A percentile compares a stretch with the other conserved stretches of the same genome.
phyloP scores from a whole-genome alignment of 2,329 filamentous ascomycete genomes.

The Knufia petricola region DNA sequence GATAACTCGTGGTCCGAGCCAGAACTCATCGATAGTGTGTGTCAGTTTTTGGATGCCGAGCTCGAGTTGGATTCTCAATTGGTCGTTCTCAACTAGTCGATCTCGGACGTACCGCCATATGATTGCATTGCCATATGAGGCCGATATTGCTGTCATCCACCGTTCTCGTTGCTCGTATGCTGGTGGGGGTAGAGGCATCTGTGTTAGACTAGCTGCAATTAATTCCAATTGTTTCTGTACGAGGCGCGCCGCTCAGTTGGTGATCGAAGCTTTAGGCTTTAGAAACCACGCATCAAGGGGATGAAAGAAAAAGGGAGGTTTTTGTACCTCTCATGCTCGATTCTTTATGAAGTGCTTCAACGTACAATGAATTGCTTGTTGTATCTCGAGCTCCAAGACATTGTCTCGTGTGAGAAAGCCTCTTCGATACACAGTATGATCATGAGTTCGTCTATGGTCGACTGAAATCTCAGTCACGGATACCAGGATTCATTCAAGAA shows the following conservation, averaged over 20 bases:
- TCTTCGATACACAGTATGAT: no score
- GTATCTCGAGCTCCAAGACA: no score
- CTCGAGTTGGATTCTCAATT: not conserved
- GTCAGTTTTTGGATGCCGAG: not conserved
- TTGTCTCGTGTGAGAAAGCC: no score
- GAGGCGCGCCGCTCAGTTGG: no score
- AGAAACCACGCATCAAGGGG: no score
- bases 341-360: not conserved
- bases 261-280: no score
- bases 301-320: not conserved
- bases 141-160: conserved; percentile 3
- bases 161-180: not conserved
- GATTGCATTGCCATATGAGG: not conserved
- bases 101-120: not conserved
- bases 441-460: no score
- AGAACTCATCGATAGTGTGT: not conserved
- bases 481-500: no score
- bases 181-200: not conserved
- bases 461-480: no score
- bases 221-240: no score
- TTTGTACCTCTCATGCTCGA: not conserved
- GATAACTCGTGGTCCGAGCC: not conserved
- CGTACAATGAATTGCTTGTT: not conserved
- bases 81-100: not conserved
- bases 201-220: no score